Percentiles rank a stretch among this genome's conserved stretches.
phyloP scores from a whole-genome alignment of 2,329 filamentous ascomycete genomes.

The Beauveria sp. region DNA sequence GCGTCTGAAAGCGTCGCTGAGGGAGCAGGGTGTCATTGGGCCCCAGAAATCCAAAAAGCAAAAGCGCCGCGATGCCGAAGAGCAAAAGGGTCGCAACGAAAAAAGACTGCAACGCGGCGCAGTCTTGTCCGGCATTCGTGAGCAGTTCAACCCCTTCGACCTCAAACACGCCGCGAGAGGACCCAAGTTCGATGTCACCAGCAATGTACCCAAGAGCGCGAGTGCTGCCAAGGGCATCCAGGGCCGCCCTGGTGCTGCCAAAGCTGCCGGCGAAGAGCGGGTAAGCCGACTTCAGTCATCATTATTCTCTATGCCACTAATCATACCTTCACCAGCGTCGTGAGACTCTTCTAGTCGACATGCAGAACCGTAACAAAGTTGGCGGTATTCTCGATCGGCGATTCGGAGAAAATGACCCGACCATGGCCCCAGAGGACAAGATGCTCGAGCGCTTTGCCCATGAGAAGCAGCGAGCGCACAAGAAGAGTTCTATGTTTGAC shows the following conservation, averaged over 20 bases:
- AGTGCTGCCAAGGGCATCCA: constrained; percentile 52
- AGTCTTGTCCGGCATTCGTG: constrained; percentile 78
- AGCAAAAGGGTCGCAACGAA: constrained; percentile 56
- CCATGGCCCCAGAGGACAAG: constrained; percentile 87
- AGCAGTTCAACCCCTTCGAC: constrained; percentile 97
- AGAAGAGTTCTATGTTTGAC: constrained; percentile 77
- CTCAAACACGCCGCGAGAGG: constrained; percentile 71
- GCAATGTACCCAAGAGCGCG: constrained; percentile 46
- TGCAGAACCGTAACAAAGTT: constrained; percentile 82
- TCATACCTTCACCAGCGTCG: constrained; percentile 46
- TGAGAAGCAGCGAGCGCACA: constrained; percentile 74
- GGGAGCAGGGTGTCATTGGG: constrained; percentile 81
- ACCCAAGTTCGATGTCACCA: constrained; percentile 80
- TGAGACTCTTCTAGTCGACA: constrained; percentile 78
- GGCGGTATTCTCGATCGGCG: constrained; percentile 88
- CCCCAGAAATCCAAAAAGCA: constrained; percentile 95
- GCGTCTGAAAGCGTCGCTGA: constrained; percentile 82
- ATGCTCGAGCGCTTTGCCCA: constrained; percentile 84
- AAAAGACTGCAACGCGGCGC: constrained; percentile 70
- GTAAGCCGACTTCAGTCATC: constrained; percentile 34
- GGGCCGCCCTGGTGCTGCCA: constrained; percentile 75
- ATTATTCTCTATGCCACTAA: constrained; percentile 10
- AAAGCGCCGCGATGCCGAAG: constrained; percentile 65
- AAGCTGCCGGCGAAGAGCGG: constrained; percentile 78
- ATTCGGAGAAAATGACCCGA: constrained; percentile 92